A percentile compares a stretch with the other conserved stretches of the same genome.
These are phyloP conservation scores for Sporothrix humicola DNA, from an alignment of 2,329 filamentous ascomycete species.

Conservation along the genomic window DNA sequence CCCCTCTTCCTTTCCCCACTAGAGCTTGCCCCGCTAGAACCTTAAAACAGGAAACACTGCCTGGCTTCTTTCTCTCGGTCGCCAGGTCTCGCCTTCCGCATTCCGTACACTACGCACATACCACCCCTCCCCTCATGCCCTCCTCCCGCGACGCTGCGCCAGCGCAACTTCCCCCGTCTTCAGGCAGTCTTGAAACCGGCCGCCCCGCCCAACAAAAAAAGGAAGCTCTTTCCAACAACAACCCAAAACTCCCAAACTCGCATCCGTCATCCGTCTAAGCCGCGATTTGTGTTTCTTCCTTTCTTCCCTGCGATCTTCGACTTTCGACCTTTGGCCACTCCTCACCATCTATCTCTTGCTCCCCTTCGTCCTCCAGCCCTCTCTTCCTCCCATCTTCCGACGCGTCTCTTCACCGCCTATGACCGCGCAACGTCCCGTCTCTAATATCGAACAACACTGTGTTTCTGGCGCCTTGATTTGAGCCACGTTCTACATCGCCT, in stretches of 20 bases:
- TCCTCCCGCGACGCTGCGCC: slow-evolving; percentile 24
- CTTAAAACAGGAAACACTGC: slow-evolving; percentile 32
- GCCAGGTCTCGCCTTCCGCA: slow-evolving; percentile 19
- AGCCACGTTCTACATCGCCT: background rate
- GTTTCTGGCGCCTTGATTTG: background rate
- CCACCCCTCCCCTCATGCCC: background rate
- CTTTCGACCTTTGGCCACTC: background rate
- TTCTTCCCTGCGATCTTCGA: background rate
- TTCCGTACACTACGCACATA: slow-evolving; percentile 10
- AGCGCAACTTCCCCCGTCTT: slow-evolving; percentile 27
- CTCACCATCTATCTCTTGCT: background rate
- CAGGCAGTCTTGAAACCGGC: slow-evolving; percentile 36
- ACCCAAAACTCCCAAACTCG: background rate
- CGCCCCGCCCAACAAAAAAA: slow-evolving; percentile 28
- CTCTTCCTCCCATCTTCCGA: background rate
- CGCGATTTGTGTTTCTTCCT: slow-evolving; percentile 10
- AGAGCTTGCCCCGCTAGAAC: slow-evolving; percentile 34
- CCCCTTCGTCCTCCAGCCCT: background rate
- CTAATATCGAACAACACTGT: background rate
- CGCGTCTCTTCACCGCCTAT: slow-evolving; percentile 13
- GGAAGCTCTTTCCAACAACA: slow-evolving; percentile 9
- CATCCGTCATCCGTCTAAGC: slow-evolving; percentile 8
- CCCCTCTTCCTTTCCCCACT: slow-evolving; percentile 29
- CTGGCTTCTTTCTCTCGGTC: slow-evolving; percentile 2
- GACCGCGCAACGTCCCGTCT: background rate